Evolutionary conservation across 768 basidiomycete species (phyloP).

Genomic region (Russula brevipes): DNA sequence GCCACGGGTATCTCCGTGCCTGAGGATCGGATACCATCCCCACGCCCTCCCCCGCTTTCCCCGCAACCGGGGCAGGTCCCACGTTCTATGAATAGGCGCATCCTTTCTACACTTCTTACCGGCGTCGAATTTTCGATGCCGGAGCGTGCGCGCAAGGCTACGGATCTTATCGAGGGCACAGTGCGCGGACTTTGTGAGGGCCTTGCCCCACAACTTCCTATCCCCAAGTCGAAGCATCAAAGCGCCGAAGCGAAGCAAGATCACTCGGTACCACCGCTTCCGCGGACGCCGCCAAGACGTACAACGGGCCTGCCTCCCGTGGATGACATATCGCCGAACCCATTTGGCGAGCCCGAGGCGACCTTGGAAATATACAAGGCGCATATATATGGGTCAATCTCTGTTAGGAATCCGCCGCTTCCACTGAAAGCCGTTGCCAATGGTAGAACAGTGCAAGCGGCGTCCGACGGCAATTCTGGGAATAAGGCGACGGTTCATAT

Average conservation of each 20-base stretch:
- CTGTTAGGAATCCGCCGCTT: conserved; percentile 45
- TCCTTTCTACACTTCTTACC: conserved; percentile 62
- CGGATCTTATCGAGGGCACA: conserved; percentile 62
- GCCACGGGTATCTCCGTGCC: conserved; percentile 47
- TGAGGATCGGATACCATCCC: conserved; percentile 15
- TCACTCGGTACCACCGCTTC: conserved; percentile 37
- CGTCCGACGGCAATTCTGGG: conserved; percentile 20
- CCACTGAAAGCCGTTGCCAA: conserved; percentile 27
- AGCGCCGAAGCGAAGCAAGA: not conserved
- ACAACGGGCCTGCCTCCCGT: conserved; percentile 30
- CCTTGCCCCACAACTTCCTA: conserved; percentile 30
- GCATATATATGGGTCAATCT: conserved; percentile 54
- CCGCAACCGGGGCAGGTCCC: conserved; percentile 57
- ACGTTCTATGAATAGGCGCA: conserved; percentile 59
- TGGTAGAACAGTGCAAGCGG: conserved; percentile 15
- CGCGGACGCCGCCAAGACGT: conserved; percentile 46
- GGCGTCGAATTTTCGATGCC: conserved; percentile 72
- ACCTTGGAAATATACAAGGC: conserved; percentile 56
- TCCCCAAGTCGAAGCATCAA: conserved; percentile 14
- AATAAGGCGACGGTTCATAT: conserved; percentile 44
- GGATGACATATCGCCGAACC: conserved; percentile 56
- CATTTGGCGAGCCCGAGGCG: conserved; percentile 60
- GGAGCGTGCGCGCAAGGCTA: conserved; percentile 61
- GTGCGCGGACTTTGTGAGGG: conserved; percentile 71
- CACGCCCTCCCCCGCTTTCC: conserved; percentile 36